Percentiles rank a stretch among this genome's conserved stretches.
Evolutionary conservation across 805 yeast species (phyloP).

Genomic region (Saturnispora saitoi): DNA sequence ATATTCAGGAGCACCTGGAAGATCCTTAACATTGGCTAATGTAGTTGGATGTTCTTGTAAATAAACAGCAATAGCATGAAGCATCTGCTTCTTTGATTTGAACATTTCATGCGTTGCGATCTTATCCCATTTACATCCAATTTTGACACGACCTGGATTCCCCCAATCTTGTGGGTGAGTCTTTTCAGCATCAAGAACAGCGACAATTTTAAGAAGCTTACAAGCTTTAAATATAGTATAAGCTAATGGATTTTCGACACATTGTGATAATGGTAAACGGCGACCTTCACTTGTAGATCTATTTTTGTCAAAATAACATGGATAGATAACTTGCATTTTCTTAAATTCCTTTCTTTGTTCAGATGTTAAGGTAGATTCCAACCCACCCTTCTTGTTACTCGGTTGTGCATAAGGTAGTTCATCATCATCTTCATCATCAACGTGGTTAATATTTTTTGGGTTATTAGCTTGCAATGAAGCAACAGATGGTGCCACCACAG

Average conservation of each 20-base stretch:
- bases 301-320: constrained; percentile 81
- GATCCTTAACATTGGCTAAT: constrained; percentile 48
- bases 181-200: constrained; percentile 68
- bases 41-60: constrained; percentile 64
- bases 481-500: constrained; percentile 66
- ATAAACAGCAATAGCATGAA: constrained; percentile 51
- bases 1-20: constrained; percentile 60
- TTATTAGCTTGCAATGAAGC: constrained; percentile 49
- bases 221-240: constrained; percentile 72
- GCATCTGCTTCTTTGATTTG: constrained; percentile 56
- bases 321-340: constrained; percentile 70
- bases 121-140: constrained; percentile 48
- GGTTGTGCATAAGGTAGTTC: not conserved
- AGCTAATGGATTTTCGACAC: constrained; percentile 85
- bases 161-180: constrained; percentile 96
- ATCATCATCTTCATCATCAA: not conserved
- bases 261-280: constrained; percentile 57
- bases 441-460: constrained; percentile 30
- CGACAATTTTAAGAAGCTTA: constrained; percentile 20
- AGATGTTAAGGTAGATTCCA: constrained; percentile 20
- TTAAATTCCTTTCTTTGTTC: constrained; percentile 59
- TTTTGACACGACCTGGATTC: constrained; percentile 92
- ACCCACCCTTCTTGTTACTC: not conserved
- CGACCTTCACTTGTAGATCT: constrained; percentile 78
- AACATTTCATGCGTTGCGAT: constrained; percentile 28